Evolutionary conservation across 495 filamentous ascomycete genomes (phyloP).

Genomic region (Amphirosellinia nigrospora): DNA sequence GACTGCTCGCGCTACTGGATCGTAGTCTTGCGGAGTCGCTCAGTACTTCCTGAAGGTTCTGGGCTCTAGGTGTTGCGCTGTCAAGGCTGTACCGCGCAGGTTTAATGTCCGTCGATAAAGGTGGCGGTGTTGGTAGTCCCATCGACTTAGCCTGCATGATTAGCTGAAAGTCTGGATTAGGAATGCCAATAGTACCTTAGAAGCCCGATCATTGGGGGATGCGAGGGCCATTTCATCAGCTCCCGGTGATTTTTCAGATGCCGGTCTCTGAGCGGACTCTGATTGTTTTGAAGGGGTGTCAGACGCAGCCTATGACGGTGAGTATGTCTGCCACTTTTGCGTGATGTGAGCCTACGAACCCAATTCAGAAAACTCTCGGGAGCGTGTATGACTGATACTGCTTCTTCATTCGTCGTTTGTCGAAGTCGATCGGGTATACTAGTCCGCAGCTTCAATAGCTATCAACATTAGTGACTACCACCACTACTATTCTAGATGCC

Average conservation of each 20-base stretch:
- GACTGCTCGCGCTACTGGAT: conserved; percentile 63
- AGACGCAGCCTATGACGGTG: conserved; percentile 17
- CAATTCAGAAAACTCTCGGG: conserved; percentile 79
- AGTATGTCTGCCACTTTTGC: background rate
- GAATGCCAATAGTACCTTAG: conserved; percentile 41
- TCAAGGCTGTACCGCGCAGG: conserved; percentile 69
- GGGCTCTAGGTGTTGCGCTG: conserved; percentile 78
- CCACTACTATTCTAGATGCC: conserved; percentile 33
- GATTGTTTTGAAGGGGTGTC: conserved; percentile 33
- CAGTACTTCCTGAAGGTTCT: conserved; percentile 72
- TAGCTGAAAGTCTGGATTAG: conserved; percentile 30
- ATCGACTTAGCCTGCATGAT: conserved; percentile 49
- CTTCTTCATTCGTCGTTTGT: conserved; percentile 68
- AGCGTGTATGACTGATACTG: conserved; percentile 86
- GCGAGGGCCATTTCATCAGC: conserved; percentile 36
- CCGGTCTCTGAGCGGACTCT: conserved; percentile 43
- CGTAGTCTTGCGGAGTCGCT: conserved; percentile 50
- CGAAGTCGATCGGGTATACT: conserved; percentile 60
- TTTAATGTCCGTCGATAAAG: conserved; percentile 71
- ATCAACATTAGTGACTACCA: conserved; percentile 13
- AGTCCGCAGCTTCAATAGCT: conserved; percentile 67
- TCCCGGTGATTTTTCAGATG: conserved; percentile 34
- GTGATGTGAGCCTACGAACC: conserved; percentile 55
- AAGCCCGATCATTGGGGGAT: conserved; percentile 34
- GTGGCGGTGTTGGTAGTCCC: conserved; percentile 57